A percentile compares a stretch with the other conserved stretches of the same genome.
Evolutionary conservation across 495 filamentous ascomycete genomes (phyloP).

Genomic region (Penicillium canariense): DNA sequence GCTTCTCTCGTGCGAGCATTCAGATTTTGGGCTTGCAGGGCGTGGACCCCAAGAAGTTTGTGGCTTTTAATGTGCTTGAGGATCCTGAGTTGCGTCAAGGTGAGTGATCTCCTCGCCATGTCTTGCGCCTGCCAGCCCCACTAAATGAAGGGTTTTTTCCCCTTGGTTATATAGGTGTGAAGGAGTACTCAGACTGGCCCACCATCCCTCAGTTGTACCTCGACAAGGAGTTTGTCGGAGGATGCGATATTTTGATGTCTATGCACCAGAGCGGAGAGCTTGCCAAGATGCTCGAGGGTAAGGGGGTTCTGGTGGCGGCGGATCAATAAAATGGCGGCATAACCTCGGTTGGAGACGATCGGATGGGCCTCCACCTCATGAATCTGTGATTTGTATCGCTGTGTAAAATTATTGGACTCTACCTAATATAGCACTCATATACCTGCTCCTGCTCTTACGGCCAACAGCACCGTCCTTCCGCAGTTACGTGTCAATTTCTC

Average conservation of each 20-base stretch:
- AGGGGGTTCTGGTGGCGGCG: constrained; percentile 69
- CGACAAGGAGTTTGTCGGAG: constrained; percentile 92
- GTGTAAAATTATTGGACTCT: constrained; percentile 19
- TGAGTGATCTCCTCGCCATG: constrained; percentile 37
- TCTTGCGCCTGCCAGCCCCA: not conserved
- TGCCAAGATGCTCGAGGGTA: constrained; percentile 86
- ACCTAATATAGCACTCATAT: constrained; percentile 15
- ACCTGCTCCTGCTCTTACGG: constrained; percentile 1
- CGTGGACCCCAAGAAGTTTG: constrained; percentile 93
- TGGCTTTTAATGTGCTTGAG: constrained; percentile 94
- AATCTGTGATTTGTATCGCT: constrained; percentile 5
- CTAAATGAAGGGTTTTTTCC: not conserved
- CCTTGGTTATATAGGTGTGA: constrained; percentile 65
- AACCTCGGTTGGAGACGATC: not conserved
- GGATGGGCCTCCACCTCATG: not conserved
- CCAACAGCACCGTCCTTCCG: not conserved
- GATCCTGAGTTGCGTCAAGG: constrained; percentile 82
- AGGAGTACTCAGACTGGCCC: constrained; percentile 98
- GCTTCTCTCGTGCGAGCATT: constrained; percentile 92
- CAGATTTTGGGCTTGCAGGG: constrained; percentile 94
- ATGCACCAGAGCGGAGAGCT: constrained; percentile 98
- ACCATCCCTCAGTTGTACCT: constrained; percentile 97
- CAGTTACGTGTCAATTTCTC: not conserved
- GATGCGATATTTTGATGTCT: constrained; percentile 92
- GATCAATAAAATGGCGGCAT: constrained; percentile 33